Base-by-base conservation (phyloP, 306 rosid genomes). In the Comarum palustre region DNA sequence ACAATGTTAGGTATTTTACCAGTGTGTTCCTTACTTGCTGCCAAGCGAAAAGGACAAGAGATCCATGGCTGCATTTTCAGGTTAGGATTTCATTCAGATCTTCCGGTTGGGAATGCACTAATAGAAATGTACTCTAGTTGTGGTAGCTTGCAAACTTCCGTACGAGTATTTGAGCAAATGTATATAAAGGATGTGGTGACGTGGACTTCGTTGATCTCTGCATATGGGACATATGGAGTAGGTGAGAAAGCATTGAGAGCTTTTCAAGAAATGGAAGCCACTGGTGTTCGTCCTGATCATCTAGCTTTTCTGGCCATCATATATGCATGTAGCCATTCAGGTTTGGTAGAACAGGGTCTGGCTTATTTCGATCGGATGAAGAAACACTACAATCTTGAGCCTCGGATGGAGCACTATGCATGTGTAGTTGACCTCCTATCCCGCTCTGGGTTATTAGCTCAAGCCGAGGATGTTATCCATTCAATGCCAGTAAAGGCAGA, bases 121-220 rank as follows among this genome's bases (percentile, higher is more conserved):
- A 82, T 90, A 76, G 85, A 90, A 81, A 83, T 88, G 93, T 88
- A 86, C 84, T 90, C 88, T 59, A 88, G 86, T 69, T 85, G 90
- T 51, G 96, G 93, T 52, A 79, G 72, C 72, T 79, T 86, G 57
- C 79, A 70, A 70, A 82, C 69, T 61, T 84, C 91, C 50, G 68
- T 79, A 65, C 82, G 74, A 73, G 80, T 84, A 54, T 90, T 83
- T 71, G 83, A 85, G 75, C 75, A 72, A 13, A 78, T 88, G 57
- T 43, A 22, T 13, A 76, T 31, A 74, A 90, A 86, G 75, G 93
- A 90, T 83, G 80, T 88, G 69, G 84, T 85, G 59, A 76, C 82
- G 32, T 88, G 90, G 90, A 82, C 90, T 72, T 80, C 93, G 13
- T 82, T 85, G 87, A 85, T 88, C 75, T 85, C 83, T 68, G 78